These are phyloP conservation scores for Aspergillus tamarii DNA, from an alignment of 2,329 filamentous ascomycete species.

Conservation along the genomic window DNA sequence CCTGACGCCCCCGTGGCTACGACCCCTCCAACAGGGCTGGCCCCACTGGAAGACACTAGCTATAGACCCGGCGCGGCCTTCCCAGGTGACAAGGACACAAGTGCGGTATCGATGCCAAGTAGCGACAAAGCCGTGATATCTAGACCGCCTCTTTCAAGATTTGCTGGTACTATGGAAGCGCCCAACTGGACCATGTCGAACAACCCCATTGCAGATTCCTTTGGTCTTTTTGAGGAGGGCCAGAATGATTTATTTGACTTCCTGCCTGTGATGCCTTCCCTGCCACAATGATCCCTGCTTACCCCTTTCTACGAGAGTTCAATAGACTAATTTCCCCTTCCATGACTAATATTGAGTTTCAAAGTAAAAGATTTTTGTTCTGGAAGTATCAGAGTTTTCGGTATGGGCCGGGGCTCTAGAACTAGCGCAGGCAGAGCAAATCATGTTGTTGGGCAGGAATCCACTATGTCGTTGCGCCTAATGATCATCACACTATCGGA, in stretches of 20 bases:
- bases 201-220: slow-evolving; percentile 41
- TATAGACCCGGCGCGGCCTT: not conserved
- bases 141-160: slow-evolving; percentile 28
- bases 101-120: slow-evolving; percentile 2
- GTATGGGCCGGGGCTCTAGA: not conserved
- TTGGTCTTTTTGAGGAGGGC: slow-evolving; percentile 40
- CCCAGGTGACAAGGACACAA: slow-evolving; percentile 19
- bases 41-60: slow-evolving; percentile 6
- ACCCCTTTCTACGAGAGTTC: not conserved
- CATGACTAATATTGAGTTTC: not conserved
- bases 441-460: slow-evolving; percentile 8
- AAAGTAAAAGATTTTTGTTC: not conserved
- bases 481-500: not conserved
- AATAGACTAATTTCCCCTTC: not conserved
- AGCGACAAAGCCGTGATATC: slow-evolving; percentile 21
- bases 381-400: not conserved
- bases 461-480: not conserved
- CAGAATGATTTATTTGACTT: slow-evolving; percentile 43
- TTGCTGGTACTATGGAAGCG: slow-evolving; percentile 36
- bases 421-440: not conserved
- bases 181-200: slow-evolving; percentile 42
- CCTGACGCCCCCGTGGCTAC: not conserved
- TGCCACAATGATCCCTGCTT: slow-evolving; percentile 22
- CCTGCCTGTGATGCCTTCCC: slow-evolving; percentile 37
- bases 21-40: slow-evolving; percentile 1